phyloP scores from a whole-genome alignment of 2,329 filamentous ascomycete genomes.

The Aspergillus viridinutans region DNA sequence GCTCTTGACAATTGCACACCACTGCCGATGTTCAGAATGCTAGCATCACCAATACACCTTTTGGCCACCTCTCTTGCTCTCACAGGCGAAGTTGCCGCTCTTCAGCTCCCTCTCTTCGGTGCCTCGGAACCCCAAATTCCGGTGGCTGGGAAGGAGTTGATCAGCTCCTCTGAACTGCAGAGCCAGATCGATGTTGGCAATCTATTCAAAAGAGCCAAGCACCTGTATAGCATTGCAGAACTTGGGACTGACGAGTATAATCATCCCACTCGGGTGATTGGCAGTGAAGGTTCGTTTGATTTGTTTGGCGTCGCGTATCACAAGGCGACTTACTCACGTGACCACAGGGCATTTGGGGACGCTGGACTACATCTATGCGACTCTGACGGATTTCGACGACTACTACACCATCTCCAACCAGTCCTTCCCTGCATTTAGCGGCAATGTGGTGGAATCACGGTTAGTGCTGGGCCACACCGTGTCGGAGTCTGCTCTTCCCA shows the following conservation, averaged over 20 bases:
- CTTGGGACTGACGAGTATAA: slow-evolving; percentile 57
- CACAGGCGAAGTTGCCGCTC: slow-evolving; percentile 9
- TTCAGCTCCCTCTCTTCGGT: slow-evolving; percentile 17
- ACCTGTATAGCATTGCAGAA: slow-evolving; percentile 61
- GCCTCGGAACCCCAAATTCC: slow-evolving; percentile 11
- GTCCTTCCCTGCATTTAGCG: slow-evolving; percentile 57
- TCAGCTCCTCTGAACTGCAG: slow-evolving; percentile 44
- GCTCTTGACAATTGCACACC: background rate
- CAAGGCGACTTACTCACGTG: background rate
- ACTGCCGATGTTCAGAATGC: background rate
- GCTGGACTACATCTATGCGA: slow-evolving; percentile 57
- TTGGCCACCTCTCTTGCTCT: background rate
- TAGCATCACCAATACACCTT: background rate
- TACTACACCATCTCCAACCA: slow-evolving; percentile 45
- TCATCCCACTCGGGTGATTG: slow-evolving; percentile 68
- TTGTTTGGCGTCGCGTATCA: background rate
- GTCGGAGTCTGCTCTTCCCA: slow-evolving; percentile 52
- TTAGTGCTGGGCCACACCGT: slow-evolving; percentile 55
- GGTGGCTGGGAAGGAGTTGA: slow-evolving; percentile 26
- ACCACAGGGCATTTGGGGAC: slow-evolving; percentile 55
- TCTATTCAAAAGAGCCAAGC: slow-evolving; percentile 56
- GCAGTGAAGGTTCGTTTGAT: slow-evolving; percentile 58
- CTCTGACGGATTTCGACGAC: slow-evolving; percentile 40
- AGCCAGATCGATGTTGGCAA: slow-evolving; percentile 52
- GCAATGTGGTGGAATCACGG: slow-evolving; percentile 57